phyloP scores from a whole-genome alignment of 495 filamentous ascomycete species.

The Cryomyces antarcticus region DNA sequence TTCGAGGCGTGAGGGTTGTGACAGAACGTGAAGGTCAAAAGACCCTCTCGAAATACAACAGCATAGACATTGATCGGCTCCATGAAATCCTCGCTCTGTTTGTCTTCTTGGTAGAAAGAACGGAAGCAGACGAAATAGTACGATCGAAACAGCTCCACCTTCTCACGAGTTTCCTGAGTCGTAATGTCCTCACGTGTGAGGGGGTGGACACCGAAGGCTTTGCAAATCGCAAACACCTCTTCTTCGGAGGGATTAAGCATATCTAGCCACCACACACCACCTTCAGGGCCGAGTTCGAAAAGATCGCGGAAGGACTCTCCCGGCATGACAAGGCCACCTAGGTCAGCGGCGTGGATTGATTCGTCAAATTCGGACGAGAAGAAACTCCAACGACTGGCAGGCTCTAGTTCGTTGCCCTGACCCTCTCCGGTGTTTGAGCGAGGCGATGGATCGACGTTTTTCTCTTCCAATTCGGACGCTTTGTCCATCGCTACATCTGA shows the following conservation, averaged over 20 bases:
- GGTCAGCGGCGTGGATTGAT: slow-evolving; percentile 71
- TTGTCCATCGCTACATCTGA: slow-evolving; percentile 10
- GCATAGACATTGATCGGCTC: slow-evolving; percentile 93
- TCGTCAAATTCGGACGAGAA: slow-evolving; percentile 87
- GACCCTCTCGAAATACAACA: slow-evolving; percentile 88
- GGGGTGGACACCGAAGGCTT: slow-evolving; percentile 82
- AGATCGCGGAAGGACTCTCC: slow-evolving; percentile 77
- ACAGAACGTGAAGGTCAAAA: slow-evolving; percentile 79
- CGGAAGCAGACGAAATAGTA: slow-evolving; percentile 98
- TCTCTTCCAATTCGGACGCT: background rate
- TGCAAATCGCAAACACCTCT: slow-evolving; percentile 70
- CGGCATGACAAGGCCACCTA: slow-evolving; percentile 71
- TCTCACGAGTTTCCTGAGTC: slow-evolving; percentile 86
- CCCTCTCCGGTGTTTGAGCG: background rate
- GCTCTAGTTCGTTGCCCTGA: background rate
- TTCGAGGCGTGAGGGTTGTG: slow-evolving; percentile 67
- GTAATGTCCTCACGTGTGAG: slow-evolving; percentile 87
- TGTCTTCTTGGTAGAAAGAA: slow-evolving; percentile 69
- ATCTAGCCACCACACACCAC: slow-evolving; percentile 89
- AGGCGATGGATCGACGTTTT: background rate
- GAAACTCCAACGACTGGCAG: slow-evolving; percentile 53
- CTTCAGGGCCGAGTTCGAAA: slow-evolving; percentile 57
- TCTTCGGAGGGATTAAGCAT: slow-evolving; percentile 77
- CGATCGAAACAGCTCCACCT: slow-evolving; percentile 89
- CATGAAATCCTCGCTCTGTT: slow-evolving; percentile 52